Evolutionary conservation across 805 yeast species (phyloP).

Genomic region (Schizosaccharomyces osmophilus): DNA sequence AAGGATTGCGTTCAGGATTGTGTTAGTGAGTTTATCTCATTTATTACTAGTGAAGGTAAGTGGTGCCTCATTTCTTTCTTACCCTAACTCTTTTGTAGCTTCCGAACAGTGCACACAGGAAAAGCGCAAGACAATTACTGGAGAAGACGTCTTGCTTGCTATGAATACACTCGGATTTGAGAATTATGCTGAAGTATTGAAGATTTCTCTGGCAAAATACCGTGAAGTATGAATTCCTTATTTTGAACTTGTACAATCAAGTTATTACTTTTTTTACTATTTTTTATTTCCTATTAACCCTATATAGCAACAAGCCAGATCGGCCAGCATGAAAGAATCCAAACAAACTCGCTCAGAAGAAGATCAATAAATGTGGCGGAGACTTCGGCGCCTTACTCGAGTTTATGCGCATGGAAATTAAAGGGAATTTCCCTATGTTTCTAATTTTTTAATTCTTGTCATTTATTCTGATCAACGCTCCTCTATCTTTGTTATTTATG

Average conservation of each 20-base stretch:
- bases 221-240: slow-evolving; percentile 18
- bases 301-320: not conserved
- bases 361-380: not conserved
- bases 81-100: slow-evolving; percentile 10
- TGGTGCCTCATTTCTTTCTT: slow-evolving; percentile 6
- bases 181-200: slow-evolving; percentile 42
- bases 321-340: not conserved
- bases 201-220: slow-evolving; percentile 43
- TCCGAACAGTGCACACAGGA: slow-evolving; percentile 40
- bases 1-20: slow-evolving; percentile 57
- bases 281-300: not conserved
- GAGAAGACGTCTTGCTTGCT: slow-evolving; percentile 41
- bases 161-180: slow-evolving; percentile 44
- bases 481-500: too few relatives aligned
- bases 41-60: slow-evolving; percentile 35
- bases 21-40: slow-evolving; percentile 41
- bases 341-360: not conserved
- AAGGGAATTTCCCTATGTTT: too few relatives aligned
- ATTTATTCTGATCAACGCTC: too few relatives aligned
- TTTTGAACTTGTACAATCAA: too few relatives aligned
- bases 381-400: too few relatives aligned
- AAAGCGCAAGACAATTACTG: slow-evolving; percentile 44
- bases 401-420: too few relatives aligned
- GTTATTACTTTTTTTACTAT: too few relatives aligned
- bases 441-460: too few relatives aligned